Base-by-base conservation (phyloP, 2,329 filamentous ascomycete genomes). In the Rachicladosporium sp. region DNA sequence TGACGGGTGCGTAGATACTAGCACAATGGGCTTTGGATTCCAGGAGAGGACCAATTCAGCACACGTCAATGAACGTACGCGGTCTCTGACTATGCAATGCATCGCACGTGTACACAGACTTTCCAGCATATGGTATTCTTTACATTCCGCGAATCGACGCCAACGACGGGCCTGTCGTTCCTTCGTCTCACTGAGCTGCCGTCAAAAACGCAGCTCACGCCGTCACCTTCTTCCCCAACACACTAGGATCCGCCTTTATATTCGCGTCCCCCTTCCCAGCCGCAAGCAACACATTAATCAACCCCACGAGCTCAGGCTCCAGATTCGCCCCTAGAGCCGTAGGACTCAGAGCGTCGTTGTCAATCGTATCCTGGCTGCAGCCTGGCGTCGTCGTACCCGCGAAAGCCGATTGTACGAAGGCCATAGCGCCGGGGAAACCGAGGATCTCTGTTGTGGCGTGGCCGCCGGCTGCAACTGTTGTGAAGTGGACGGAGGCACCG, bases 391-490 rank as follows among this genome's bases (percentile, higher is more conserved):
- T 33, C 9, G 36, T 52, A 2, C 51, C 51, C 8, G 42, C 43
- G 37, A 54, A 55, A 27, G 52, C 53, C 7, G 36, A 33, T 10
- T 47, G 37, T 31, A 52, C 46, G 27, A 55, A 56, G 5, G 50
- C 31, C 30, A 50, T 46, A 1, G 47, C 49, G 3, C 43, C 46
- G 2, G 42, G 12, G 29, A 55, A 48, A 5, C 50, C 50, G 15
- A 51, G 29, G 21, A 54, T 41, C 29, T 55, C 54, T 1, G 49
- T 54, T 2, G 46, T 48, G 13, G 43, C 29, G 32, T 57, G 54
- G 2, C 53, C 53, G 3, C 53, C 54, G 27, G 37, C 46, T 1
- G 35, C 49, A 27, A 47, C 42, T 1, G 52, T 56, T 10, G 45
- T 41, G 33, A 55, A 56, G 10, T 49, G 23, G 1, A 56, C 51